Base-by-base conservation (phyloP, 352 stramenopile genomes). In the Globisporangium polare region DNA sequence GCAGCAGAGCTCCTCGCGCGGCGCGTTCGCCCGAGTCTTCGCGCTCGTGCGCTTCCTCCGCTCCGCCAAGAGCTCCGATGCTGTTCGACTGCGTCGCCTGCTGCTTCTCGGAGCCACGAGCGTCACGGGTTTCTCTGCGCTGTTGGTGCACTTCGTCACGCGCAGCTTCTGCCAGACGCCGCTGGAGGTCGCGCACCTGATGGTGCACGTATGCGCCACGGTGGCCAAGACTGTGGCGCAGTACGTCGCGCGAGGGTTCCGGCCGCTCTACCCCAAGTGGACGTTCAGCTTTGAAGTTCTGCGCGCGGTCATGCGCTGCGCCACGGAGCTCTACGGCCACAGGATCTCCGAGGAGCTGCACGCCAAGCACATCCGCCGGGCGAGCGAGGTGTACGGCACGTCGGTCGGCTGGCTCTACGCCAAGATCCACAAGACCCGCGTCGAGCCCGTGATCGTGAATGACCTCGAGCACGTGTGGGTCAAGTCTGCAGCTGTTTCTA, bases 401-500 rank as follows among this genome's bases (percentile, higher is more conserved):
- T 56, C 66, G 1, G 6, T 70, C 10, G 74, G 72, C n/a, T 72
- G 60, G 47, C 61, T 73, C 12, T 43, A 66, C 9, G 43, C 61
- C 41, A 62, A 58, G 51, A 51, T 69, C 17, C 65, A 78, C 35
- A 65, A 58, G 3, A 39, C 71, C 7, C 41, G 31, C 17, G 60
- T 77, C 13, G 68, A 75, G 27, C 58, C 47, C 1, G 54, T 83
- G 29, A 15, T 52, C 13, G 62, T 58, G 10, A 76, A 76, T 51
- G 65, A 62, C 0, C 73, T 78, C 47, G 72, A 80, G 35, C 74
- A 82, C 52, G 61, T 78, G 61, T 83, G 72, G 72, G 22, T 54
- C 55, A 62, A 58, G 42, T 26, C 51, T 5, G 12, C 47, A 3
- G 10, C 43, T 6, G 7, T 15, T n/a, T 18, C 42, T 24, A 45